These are phyloP conservation scores for Tephrocybe sp. DNA, from an alignment of 768 basidiomycete species.

Conservation along the genomic window DNA sequence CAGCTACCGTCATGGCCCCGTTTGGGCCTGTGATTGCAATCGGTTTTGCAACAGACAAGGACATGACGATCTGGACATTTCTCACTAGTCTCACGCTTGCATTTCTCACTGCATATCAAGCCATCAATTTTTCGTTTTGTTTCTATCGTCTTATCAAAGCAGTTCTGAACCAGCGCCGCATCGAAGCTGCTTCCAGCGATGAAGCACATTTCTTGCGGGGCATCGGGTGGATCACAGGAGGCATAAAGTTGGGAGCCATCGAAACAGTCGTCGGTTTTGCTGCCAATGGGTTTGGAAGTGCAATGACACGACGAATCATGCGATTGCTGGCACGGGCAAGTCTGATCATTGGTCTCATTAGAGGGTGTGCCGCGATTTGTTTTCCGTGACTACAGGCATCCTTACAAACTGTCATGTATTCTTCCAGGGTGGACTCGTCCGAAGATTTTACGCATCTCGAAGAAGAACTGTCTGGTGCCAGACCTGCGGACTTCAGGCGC, in stretches of 20 bases:
- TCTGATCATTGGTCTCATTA: slow-evolving; percentile 60
- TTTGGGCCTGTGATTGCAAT: not conserved
- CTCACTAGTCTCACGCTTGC: slow-evolving; percentile 61
- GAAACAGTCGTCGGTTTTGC: slow-evolving; percentile 68
- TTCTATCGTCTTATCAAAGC: slow-evolving; percentile 56
- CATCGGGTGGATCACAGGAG: slow-evolving; percentile 61
- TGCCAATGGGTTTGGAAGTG: slow-evolving; percentile 46
- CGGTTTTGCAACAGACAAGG: slow-evolving; percentile 25
- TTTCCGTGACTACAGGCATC: not conserved
- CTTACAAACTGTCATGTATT: not conserved
- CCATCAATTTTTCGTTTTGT: slow-evolving; percentile 52
- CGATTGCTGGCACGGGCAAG: slow-evolving; percentile 51
- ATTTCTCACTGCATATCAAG: slow-evolving; percentile 56
- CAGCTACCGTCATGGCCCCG: too few relatives aligned
- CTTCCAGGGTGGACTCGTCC: slow-evolving; percentile 45
- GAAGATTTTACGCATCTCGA: slow-evolving; percentile 52
- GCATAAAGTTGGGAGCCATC: slow-evolving; percentile 58
- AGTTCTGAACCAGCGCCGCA: slow-evolving; percentile 47
- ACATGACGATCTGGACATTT: slow-evolving; percentile 48
- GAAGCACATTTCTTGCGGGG: slow-evolving; percentile 55
- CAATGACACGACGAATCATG: slow-evolving; percentile 56
- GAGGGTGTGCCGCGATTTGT: slow-evolving; percentile 50
- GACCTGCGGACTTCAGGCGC: slow-evolving; percentile 15
- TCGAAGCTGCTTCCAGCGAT: slow-evolving; percentile 44
- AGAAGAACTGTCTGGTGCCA: slow-evolving; percentile 31